Percentiles rank a stretch among this genome's conserved stretches.
Evolutionary conservation across 1,139 yeast species (phyloP).

Genomic region (Saccharomyces hybrid): DNA sequence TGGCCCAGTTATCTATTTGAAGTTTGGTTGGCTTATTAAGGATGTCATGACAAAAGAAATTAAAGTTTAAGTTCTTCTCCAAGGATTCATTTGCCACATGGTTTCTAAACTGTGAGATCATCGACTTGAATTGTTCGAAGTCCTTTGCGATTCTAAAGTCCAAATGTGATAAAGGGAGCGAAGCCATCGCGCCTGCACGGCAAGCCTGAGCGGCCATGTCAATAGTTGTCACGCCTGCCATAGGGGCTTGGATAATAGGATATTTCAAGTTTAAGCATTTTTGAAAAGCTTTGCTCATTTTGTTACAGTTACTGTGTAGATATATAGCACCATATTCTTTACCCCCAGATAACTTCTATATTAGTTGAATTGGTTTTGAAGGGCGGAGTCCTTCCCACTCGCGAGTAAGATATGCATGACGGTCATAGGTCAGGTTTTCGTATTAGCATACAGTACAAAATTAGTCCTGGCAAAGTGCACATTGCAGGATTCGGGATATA

Average conservation of each 20-base stretch:
- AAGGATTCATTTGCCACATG: background rate
- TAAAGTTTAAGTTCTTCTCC: background rate
- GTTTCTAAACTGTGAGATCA: background rate
- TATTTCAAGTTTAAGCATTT: conserved; percentile 22
- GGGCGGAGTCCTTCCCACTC: background rate
- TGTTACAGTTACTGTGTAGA: background rate
- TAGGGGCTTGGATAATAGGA: conserved; percentile 47
- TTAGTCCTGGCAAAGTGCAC: too few relatives aligned
- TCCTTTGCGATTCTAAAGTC: background rate
- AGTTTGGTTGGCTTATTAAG: background rate
- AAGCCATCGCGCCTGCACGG: conserved; percentile 41
- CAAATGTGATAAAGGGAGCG: conserved; percentile 37
- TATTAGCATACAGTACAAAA: too few relatives aligned
- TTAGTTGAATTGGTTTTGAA: background rate
- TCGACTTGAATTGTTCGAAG: background rate
- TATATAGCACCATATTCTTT: too few relatives aligned
- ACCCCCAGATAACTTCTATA: too few relatives aligned
- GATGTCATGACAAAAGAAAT: background rate
- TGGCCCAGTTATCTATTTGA: background rate
- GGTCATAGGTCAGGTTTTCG: background rate
- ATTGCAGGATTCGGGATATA: too few relatives aligned
- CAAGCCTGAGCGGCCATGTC: conserved; percentile 38
- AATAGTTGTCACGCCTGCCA: conserved; percentile 46
- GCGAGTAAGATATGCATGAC: background rate
- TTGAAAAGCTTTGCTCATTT: background rate